Evolutionary conservation across 2,329 filamentous ascomycete species (phyloP), one percentile per base, ranked within the genome.

Genomic region (Scedosporium boydii): DNA sequence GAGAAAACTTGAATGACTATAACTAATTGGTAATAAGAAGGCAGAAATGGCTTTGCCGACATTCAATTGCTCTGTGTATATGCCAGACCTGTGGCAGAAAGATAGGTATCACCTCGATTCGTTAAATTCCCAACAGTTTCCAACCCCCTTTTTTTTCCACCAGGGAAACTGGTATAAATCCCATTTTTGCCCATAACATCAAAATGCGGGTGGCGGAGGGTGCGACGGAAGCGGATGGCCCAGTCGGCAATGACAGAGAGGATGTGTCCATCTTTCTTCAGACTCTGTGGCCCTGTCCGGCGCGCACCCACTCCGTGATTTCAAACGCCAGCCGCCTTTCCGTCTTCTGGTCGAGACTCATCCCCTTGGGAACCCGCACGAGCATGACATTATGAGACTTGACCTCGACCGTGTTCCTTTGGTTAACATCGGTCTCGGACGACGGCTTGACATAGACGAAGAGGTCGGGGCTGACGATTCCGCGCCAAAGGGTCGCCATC

Each of bases 401-500:
- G 12, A 62, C 26, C 56, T 64, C 61, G 10, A 89, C 85, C 0
- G 76, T 74, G 2, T 79, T 81, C 57, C 60, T 65, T 23, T 67
- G 71, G n/a, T 66, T 66, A 55, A 73, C 70, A 61, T 76, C 75
- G 14, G 75, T 73, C 46, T 74, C 72, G 6, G 68, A 42, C 56
- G 69, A 68, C 44, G 72, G 68, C 68, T 78, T 80, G 18, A 89
- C 82, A 69, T 89, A 91, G 29, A 95, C 79, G 1, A 89, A 89
- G 56, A 93, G 76, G 73, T 98, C 93, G 0, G 93, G 86, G 0
- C 89, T 91, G 1, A 93, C 82, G 61, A 90, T 89, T 9, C 91
- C 91, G 9, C 93, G 87, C 93, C 93, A 98, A 23, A 97, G 82
- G 53, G 90, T 93, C 42, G 93, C 93, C 80, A 95, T 91, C 93